Base-by-base conservation (phyloP, 495 filamentous ascomycete genomes). In the Penicillium odoratum region DNA sequence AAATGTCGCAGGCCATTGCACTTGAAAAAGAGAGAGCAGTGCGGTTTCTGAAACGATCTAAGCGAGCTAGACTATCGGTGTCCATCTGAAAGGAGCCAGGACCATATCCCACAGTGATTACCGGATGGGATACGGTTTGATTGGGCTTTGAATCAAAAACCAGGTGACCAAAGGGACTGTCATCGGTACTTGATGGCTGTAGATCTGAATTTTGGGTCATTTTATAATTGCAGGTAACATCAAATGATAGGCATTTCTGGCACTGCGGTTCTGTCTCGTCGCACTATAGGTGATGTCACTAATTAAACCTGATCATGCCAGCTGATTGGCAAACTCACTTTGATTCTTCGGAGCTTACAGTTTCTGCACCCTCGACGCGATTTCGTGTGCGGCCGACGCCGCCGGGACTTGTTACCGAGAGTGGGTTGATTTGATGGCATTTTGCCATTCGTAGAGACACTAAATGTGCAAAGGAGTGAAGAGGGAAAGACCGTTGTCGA, bases 301-400 rank as follows among this genome's bases (percentile, higher is more conserved):
- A 40, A 40, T 16, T 13, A 40, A 16, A 15, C 5, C 38, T 6
- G n/a, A 40, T 7, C 11, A 16, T 36, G 16, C 11, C 28, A 46
- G 25, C 15, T 42, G 3, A 33, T 29, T 10, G 31, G 29, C 5
- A 33, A n/a, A 48, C 69, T 44, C 59, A 78, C 75, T 60, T 77
- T 78, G 51, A 77, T 62, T 36, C 65, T 72, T 21, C 75, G 66
- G 44, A 78, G 68, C 58, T 77, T 78, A 58, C 74, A 77, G 48
- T 76, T 76, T 21, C 72, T 64, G 55, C 75, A 78, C 25, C 74
- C 75, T 25, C 51, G 61, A 50, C 70, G 63, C 8, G 75, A 77
- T 43, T 72, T 70, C 38, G 60, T 67, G 44, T 72, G 69, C 10
- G 46, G 40, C 15, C 66, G 60, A 45, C 66, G 65, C 16, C 42